Base-by-base conservation (phyloP, 108 stramenopile species). In the Craspedostauros australis region DNA sequence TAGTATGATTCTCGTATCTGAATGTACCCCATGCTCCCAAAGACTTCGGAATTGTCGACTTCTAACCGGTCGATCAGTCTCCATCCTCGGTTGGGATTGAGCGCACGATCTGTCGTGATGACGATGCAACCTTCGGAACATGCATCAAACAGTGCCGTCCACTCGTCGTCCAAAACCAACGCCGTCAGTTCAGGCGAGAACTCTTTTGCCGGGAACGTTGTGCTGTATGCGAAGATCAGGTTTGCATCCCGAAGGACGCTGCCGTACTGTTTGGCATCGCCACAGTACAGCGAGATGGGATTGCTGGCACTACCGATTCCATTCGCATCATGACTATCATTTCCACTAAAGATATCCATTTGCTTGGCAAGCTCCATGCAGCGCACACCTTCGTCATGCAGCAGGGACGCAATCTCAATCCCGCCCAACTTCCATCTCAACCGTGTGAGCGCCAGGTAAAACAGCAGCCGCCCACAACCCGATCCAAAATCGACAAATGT, bases 1-100 rank as follows among this genome's bases (percentile, higher is more conserved):
- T 12, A 37, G 12, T 37, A 12, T 12, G 12, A 11, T 37, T 44
- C 43, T 25, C 45, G 26, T 26, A 48, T 75, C 73, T 78, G 76
- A 50, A 88, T 75, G 31, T 81, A 88, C 14, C 82, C 82, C 21
- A 63, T 65, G 39, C 63, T 75, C 15, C 75, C 82, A 54, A 78
- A 59, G 39, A 88, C 72, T 56, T 73, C 70, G 16, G 61, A 73
- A 80, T 88, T 88, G 1, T 76, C 73, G n/a, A 88, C 87, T 16
- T 88, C 81, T 33, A 88, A 51, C 12, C 70, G 64, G 49, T 82
- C 79, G 31, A 80, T 12, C 20, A 82, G 50, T 38, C 68, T 64
- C 87, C 87, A 88, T 39, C 79, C 83, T 60, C 75, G 59, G 0
- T 42, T 20, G 4, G 86, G 86, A 64, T 84, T 64, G 31, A 84